A percentile compares a stretch with the other conserved stretches of the same genome.
These are phyloP conservation scores for Penicillium taxi DNA, from an alignment of 495 filamentous ascomycete genomes.

Conservation along the genomic window DNA sequence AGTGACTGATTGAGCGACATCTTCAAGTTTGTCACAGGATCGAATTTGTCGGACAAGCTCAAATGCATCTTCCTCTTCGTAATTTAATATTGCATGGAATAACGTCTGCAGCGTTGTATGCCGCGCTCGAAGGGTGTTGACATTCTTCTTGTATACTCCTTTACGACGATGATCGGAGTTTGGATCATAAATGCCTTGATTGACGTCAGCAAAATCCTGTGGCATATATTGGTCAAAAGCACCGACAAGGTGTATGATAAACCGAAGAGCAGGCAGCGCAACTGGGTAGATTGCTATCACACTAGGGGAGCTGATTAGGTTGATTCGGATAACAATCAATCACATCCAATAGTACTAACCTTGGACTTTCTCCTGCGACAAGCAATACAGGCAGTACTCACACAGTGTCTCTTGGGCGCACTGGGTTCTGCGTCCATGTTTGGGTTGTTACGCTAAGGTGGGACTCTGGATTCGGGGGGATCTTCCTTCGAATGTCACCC, in stretches of 20 bases:
- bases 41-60: constrained; percentile 80
- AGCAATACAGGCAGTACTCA: constrained; percentile 88
- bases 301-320: constrained; percentile 40
- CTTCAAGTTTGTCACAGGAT: constrained; percentile 83
- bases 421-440: constrained; percentile 27
- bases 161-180: constrained; percentile 93
- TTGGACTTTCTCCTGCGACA: constrained; percentile 88
- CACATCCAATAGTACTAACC: constrained; percentile 28
- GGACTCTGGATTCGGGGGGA: constrained; percentile 5
- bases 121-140: constrained; percentile 77
- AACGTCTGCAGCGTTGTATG: constrained; percentile 87
- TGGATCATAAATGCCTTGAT: constrained; percentile 74
- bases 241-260: constrained; percentile 66
- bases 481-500: constrained; percentile 14
- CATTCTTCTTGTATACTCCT: constrained; percentile 92
- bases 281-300: constrained; percentile 85
- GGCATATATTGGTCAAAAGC: not conserved
- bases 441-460: constrained; percentile 12
- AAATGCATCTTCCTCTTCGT: constrained; percentile 69
- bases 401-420: constrained; percentile 70
- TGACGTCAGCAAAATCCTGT: not conserved
- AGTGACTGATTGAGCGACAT: constrained; percentile 74
- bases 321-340: not conserved
- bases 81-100: constrained; percentile 86
- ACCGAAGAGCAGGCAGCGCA: constrained; percentile 94